Evolutionary conservation across 1,284 basidiomycete species (phyloP).

Genomic region (Ceratobasidium sp.): DNA sequence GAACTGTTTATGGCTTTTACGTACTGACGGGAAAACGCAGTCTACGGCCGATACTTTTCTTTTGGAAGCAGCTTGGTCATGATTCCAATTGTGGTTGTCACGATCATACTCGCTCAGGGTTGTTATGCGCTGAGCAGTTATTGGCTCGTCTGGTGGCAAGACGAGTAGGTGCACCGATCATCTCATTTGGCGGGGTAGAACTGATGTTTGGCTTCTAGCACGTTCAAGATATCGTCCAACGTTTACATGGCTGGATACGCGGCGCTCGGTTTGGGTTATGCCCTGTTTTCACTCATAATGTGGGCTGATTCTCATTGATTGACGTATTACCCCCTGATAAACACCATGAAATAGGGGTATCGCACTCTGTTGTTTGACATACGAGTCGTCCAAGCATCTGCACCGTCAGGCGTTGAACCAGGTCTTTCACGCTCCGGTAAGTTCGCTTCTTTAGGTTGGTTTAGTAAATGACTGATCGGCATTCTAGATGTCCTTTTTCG

Average conservation of each 20-base stretch:
- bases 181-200: neutral
- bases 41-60: constrained; percentile 30
- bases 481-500: constrained; percentile 51
- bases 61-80: constrained; percentile 28
- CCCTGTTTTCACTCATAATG: constrained; percentile 73
- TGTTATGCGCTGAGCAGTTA: constrained; percentile 26
- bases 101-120: constrained; percentile 35
- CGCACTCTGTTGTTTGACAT: constrained; percentile 51
- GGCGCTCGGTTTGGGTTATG: constrained; percentile 50
- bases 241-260: constrained; percentile 69
- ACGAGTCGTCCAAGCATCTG: neutral
- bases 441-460: constrained; percentile 91
- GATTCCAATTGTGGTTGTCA: constrained; percentile 32
- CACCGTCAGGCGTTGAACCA: constrained; percentile 69
- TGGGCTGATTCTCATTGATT: constrained; percentile 56
- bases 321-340: constrained; percentile 65
- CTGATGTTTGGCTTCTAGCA: constrained; percentile 55
- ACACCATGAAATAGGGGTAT: constrained; percentile 63
- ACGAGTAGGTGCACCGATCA: neutral
- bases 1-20: neutral
- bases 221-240: constrained; percentile 64
- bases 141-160: constrained; percentile 43
- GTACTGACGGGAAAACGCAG: neutral
- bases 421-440: constrained; percentile 69
- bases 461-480: constrained; percentile 52